Evolutionary conservation across 257 asterid species (phyloP).

Genomic region (Nicotiana otophora): DNA sequence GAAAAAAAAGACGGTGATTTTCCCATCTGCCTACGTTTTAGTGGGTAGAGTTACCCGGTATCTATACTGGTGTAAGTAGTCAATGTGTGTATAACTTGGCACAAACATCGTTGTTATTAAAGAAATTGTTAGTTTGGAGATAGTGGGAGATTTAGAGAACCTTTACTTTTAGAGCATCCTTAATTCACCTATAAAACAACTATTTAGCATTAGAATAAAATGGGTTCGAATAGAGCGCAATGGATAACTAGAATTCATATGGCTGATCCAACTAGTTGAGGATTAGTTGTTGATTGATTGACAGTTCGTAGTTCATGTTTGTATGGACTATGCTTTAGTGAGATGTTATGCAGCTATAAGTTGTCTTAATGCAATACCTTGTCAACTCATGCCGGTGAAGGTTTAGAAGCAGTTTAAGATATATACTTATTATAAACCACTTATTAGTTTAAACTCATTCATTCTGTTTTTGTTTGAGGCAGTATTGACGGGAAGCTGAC

Average conservation of each 20-base stretch:
- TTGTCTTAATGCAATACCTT: neutral
- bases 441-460: neutral
- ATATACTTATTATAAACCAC: neutral
- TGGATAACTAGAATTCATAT: neutral
- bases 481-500: slow-evolving; percentile 78
- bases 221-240: neutral
- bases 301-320: neutral
- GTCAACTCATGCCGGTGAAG: neutral
- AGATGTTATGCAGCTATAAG: neutral
- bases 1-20: neutral
- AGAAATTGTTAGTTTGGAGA: neutral
- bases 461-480: slow-evolving; percentile 25
- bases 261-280: slow-evolving; percentile 2
- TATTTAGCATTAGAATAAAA: neutral
- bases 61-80: neutral
- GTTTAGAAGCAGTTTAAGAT: neutral
- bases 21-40: neutral
- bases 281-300: neutral
- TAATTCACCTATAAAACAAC: neutral
- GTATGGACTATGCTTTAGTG: neutral
- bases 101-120: neutral
- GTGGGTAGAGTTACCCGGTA: neutral
- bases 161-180: neutral
- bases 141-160: neutral
- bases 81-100: neutral